Evolutionary conservation across 805 yeast species (phyloP).

Genomic region (Scheffersomyces amazonensis): DNA sequence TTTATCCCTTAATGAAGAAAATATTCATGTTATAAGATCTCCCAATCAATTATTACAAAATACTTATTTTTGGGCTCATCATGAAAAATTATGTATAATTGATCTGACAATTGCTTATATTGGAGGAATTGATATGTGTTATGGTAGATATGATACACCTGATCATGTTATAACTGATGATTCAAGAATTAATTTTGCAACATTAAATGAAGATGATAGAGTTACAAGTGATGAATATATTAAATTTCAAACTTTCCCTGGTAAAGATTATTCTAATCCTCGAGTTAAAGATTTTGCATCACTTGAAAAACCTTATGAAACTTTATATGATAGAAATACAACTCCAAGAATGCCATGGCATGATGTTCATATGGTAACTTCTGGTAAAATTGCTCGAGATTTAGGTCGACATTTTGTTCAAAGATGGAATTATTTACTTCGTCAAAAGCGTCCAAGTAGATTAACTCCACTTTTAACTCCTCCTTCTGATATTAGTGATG

Average conservation of each 20-base stretch:
- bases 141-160: slow-evolving; percentile 94
- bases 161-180: slow-evolving; percentile 91
- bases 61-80: slow-evolving; percentile 98
- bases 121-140: slow-evolving; percentile 96
- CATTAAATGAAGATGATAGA: slow-evolving; percentile 26
- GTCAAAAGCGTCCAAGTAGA: slow-evolving; percentile 94
- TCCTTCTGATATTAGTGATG: slow-evolving; percentile 79
- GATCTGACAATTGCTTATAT: slow-evolving; percentile 87
- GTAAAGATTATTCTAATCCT: slow-evolving; percentile 96
- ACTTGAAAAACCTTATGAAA: slow-evolving; percentile 82
- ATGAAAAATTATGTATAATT: slow-evolving; percentile 83
- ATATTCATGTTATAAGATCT: slow-evolving; percentile 86
- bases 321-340: slow-evolving; percentile 79
- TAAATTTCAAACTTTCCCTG: slow-evolving; percentile 76
- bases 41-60: slow-evolving; percentile 94
- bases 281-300: slow-evolving; percentile 83
- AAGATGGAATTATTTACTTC: slow-evolving; percentile 90
- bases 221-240: slow-evolving; percentile 39
- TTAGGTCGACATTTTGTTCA: slow-evolving; percentile 92
- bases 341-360: slow-evolving; percentile 99
- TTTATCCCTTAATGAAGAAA: slow-evolving; percentile 72
- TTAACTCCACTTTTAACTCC: slow-evolving; percentile 90
- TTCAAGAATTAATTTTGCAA: slow-evolving; percentile 31
- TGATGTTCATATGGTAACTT: slow-evolving; percentile 93
- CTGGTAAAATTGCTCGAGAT: slow-evolving; percentile 94